A percentile compares a stretch with the other conserved stretches of the same genome.
These are phyloP conservation scores for Tympanopsis confertula DNA, from an alignment of 2,329 filamentous ascomycete genomes.

Conservation along the genomic window DNA sequence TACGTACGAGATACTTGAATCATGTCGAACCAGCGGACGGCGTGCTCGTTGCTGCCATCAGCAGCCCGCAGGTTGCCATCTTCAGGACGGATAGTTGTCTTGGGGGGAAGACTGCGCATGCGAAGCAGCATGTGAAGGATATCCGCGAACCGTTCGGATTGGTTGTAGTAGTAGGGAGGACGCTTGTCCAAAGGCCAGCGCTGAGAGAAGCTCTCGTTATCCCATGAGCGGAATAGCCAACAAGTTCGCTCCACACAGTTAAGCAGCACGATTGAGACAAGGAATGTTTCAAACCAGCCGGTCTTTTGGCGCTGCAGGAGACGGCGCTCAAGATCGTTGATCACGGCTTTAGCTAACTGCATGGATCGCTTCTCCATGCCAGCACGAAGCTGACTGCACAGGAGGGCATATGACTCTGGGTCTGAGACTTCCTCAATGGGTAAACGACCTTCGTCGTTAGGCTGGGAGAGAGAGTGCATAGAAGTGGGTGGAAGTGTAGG, in stretches of 20 bases:
- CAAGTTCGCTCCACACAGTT: conserved; percentile 48
- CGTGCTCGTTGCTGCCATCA: conserved; percentile 22
- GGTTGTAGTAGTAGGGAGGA: conserved; percentile 35
- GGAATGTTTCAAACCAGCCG: conserved; percentile 44
- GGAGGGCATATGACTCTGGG: conserved; percentile 31
- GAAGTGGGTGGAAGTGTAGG: conserved; percentile 22
- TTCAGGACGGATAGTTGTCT: conserved; percentile 20
- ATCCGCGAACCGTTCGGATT: conserved; percentile 45
- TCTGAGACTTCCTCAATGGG: conserved; percentile 21
- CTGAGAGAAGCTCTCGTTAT: conserved; percentile 21
- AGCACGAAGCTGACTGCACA: conserved; percentile 39
- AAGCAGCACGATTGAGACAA: conserved; percentile 44
- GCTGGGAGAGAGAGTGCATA: conserved; percentile 20
- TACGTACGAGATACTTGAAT: conserved; percentile 24
- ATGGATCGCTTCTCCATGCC: conserved; percentile 41
- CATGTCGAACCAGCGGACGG: conserved; percentile 24
- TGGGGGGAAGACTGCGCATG: conserved; percentile 36
- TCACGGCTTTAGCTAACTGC: conserved; percentile 36
- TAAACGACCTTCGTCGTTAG: conserved; percentile 23
- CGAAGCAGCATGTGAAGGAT: conserved; percentile 44
- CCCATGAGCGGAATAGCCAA: conserved; percentile 42
- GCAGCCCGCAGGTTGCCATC: conserved; percentile 22
- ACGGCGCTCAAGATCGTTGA: conserved; percentile 49
- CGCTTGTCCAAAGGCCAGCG: conserved; percentile 41
- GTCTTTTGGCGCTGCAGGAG: conserved; percentile 43